These are phyloP conservation scores for Citrus mangshanensis DNA, from an alignment of 345 rosid species.

Conservation along the genomic window DNA sequence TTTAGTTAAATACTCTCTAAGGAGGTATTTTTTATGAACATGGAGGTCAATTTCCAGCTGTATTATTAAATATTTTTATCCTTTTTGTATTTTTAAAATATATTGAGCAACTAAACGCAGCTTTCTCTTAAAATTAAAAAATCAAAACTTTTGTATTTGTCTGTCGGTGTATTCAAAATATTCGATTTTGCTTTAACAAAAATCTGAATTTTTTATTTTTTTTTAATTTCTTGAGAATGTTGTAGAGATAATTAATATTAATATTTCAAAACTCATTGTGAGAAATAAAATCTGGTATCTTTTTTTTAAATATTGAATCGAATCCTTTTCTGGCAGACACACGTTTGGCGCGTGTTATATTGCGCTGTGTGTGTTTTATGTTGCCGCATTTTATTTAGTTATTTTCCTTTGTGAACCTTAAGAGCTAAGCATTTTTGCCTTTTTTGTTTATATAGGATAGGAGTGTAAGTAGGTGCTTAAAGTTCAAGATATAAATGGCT, in stretches of 20 bases:
- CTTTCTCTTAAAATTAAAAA: too few relatives aligned
- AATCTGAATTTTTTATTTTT: neutral
- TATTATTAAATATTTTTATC: neutral
- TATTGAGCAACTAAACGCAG: neutral
- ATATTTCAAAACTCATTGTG: neutral
- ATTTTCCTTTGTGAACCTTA: neutral
- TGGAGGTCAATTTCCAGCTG: neutral
- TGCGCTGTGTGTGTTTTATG: neutral
- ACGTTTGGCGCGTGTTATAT: neutral
- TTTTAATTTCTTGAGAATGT: neutral
- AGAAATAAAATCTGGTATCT: neutral
- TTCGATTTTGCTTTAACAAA: neutral
- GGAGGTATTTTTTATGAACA: neutral
- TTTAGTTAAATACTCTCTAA: neutral
- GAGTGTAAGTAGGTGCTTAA: slow-evolving; percentile 11
- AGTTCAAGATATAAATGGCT: slow-evolving; percentile 24
- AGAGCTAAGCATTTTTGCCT: neutral
- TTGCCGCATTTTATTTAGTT: neutral
- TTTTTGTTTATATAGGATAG: neutral
- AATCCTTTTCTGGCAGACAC: neutral
- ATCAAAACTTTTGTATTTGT: neutral
- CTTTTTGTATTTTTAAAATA: neutral
- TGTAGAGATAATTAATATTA: too few relatives aligned
- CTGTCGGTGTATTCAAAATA: neutral
- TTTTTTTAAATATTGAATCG: neutral